Percentiles rank a stretch among this genome's conserved stretches.
phyloP scores from a whole-genome alignment of 345 rosid genomes.

The Stellera chamaejasme region DNA sequence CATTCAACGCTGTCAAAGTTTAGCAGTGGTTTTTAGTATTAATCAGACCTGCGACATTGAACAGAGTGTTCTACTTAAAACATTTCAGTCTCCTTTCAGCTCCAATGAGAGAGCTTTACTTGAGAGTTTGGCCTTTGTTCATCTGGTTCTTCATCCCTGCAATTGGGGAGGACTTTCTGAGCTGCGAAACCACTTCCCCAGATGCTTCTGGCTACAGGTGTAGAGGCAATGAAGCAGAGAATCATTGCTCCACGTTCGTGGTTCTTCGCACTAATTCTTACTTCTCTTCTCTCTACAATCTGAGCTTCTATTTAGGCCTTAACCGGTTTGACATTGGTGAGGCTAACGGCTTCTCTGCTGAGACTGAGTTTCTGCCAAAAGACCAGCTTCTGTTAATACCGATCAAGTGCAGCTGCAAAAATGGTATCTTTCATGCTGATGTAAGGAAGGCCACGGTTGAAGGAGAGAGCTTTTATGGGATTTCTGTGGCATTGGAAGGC shows the following conservation, averaged over 20 bases:
- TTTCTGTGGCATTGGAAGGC: conserved; percentile 59
- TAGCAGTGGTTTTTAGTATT: conserved; percentile 11
- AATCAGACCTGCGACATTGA: neutral
- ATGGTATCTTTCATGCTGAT: conserved; percentile 45
- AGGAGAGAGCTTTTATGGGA: conserved; percentile 55
- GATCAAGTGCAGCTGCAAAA: conserved; percentile 52
- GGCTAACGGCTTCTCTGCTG: conserved; percentile 42
- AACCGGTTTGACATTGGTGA: conserved; percentile 29
- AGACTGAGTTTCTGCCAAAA: conserved; percentile 37
- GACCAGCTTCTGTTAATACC: conserved; percentile 53
- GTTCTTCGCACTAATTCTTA: conserved; percentile 41
- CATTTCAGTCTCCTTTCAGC: conserved; percentile 8
- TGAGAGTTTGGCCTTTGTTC: conserved; percentile 33
- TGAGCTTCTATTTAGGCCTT: conserved; percentile 49
- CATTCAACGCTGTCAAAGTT: conserved; percentile 21
- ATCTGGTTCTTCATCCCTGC: conserved; percentile 25
- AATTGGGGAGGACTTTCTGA: conserved; percentile 33
- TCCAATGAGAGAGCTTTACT: conserved; percentile 20
- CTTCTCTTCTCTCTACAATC: conserved; percentile 50
- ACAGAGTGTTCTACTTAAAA: neutral
- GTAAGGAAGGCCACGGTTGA: conserved; percentile 33
- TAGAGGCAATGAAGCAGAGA: conserved; percentile 20
- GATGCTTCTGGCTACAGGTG: conserved; percentile 49
- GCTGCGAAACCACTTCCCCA: conserved; percentile 39
- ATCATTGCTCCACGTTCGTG: conserved; percentile 46